Percentiles rank a stretch among this genome's conserved stretches.
Conservation (phyloP, 2,329 filamentous ascomycete species). For the Fusarium fujikuroi region DNA sequence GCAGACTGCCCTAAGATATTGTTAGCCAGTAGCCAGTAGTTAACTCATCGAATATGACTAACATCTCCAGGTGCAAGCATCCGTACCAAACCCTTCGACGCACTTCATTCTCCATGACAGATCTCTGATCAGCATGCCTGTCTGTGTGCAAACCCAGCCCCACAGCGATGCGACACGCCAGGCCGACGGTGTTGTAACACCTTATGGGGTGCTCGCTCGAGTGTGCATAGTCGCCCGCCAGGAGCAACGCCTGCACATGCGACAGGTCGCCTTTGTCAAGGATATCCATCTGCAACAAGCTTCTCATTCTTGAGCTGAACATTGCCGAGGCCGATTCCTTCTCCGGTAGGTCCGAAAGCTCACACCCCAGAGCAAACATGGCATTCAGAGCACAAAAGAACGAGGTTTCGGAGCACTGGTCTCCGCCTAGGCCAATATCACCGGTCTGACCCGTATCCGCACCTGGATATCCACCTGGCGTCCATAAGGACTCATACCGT, state of each 20-base stretch:
- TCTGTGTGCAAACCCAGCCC: neutral
- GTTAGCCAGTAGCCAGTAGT: neutral
- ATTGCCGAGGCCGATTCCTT: neutral
- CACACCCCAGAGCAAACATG: constrained; percentile 1
- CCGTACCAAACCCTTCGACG: constrained; percentile 10
- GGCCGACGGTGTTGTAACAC: neutral
- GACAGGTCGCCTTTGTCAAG: neutral
- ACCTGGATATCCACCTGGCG: neutral
- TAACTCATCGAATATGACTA: neutral
- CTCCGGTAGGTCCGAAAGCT: neutral
- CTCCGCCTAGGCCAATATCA: neutral
- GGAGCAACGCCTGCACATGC: neutral
- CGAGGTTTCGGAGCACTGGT: neutral
- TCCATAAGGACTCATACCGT: neutral
- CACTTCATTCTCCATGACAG: neutral
- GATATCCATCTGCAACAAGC: neutral
- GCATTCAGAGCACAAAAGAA: constrained; percentile 1
- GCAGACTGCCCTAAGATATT: neutral
- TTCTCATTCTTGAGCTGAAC: neutral
- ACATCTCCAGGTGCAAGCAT: constrained; percentile 2
- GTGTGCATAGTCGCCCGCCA: neutral
- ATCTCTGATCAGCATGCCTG: neutral
- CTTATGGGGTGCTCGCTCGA: neutral
- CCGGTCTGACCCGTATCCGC: accelerated
- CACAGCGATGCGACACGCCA: neutral